Percentiles rank a stretch among this genome's conserved stretches.
Conservation (phyloP, 164 flowering plant species). For the Aristolochia californica region DNA sequence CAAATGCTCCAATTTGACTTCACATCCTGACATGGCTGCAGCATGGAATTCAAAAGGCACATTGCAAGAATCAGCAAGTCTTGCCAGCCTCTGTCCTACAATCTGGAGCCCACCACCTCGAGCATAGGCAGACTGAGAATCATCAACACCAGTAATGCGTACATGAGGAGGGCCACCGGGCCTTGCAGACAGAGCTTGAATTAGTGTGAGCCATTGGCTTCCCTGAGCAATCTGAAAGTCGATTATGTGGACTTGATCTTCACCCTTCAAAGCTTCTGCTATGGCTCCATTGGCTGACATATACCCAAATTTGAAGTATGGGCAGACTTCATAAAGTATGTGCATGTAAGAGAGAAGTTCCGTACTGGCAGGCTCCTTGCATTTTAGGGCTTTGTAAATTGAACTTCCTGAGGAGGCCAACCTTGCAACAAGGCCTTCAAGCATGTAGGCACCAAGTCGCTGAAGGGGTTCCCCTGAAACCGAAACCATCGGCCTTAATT, state of each 20-base stretch:
- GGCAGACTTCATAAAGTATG: conserved; percentile 64
- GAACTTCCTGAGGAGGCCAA: conserved; percentile 51
- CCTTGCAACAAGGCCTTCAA: conserved; percentile 67
- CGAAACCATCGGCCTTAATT: conserved; percentile 59
- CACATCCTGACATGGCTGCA: conserved; percentile 29
- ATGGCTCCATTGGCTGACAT: conserved; percentile 83
- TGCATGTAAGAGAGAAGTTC: conserved; percentile 76
- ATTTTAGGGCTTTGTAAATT: conserved; percentile 53
- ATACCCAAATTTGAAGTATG: conserved; percentile 75
- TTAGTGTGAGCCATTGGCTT: conserved; percentile 56
- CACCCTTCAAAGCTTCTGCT: conserved; percentile 67
- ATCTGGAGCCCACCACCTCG: conserved; percentile 58
- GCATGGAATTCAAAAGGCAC: conserved; percentile 65
- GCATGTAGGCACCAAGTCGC: conserved; percentile 66
- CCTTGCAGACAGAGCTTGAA: conserved; percentile 60
- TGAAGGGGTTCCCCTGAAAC: conserved; percentile 78
- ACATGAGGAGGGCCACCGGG: conserved; percentile 65
- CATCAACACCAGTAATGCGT: conserved; percentile 71
- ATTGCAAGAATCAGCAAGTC: conserved; percentile 44
- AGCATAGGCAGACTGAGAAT: conserved; percentile 48
- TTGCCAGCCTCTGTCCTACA: conserved; percentile 46
- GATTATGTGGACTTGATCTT: conserved; percentile 53
- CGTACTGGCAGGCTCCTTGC: conserved; percentile 53
- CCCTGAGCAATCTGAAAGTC: conserved; percentile 78
- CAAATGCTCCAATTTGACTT: conserved; percentile 34